Conservation (phyloP, 306 rosid species). For the Cucurbita moschata region DNA sequence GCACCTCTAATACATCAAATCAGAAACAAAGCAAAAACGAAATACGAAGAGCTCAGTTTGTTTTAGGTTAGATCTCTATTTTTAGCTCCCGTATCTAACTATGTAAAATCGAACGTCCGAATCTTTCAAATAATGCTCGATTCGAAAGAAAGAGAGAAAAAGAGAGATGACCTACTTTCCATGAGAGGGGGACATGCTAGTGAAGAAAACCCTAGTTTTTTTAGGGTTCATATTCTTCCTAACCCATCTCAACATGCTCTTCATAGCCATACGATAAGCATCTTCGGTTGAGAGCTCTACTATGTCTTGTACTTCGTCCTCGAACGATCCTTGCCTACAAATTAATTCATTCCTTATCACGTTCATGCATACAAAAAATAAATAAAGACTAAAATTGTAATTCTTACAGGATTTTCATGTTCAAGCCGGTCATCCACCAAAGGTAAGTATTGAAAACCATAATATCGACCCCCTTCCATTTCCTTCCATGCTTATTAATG, state of each 20-base stretch:
- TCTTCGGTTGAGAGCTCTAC: conserved; percentile 57
- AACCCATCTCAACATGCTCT: conserved; percentile 87
- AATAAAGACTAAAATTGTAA: neutral
- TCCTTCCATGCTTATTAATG: conserved; percentile 62
- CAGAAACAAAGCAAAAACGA: neutral
- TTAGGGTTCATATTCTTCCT: conserved; percentile 65
- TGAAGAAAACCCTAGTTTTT: conserved; percentile 82
- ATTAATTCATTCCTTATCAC: neutral
- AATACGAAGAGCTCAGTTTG: neutral
- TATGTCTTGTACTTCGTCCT: conserved; percentile 64
- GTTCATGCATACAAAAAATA: no score
- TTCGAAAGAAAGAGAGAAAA: neutral
- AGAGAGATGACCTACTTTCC: conserved; percentile 30
- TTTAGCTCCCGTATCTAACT: neutral
- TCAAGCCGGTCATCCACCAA: conserved; percentile 92
- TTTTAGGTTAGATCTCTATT: no score
- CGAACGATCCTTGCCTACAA: conserved; percentile 65
- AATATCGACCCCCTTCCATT: conserved; percentile 83
- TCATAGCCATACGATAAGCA: conserved; percentile 94
- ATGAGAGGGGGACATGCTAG: conserved; percentile 99
- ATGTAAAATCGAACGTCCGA: neutral
- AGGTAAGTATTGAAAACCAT: conserved; percentile 79
- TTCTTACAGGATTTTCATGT: conserved; percentile 66
- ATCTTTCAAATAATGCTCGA: no score
- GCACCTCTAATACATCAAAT: neutral